Percentiles rank a stretch among this genome's conserved stretches.
Evolutionary conservation across 2,329 filamentous ascomycete species (phyloP).

Genomic region (Pyrenochaeta sp.): DNA sequence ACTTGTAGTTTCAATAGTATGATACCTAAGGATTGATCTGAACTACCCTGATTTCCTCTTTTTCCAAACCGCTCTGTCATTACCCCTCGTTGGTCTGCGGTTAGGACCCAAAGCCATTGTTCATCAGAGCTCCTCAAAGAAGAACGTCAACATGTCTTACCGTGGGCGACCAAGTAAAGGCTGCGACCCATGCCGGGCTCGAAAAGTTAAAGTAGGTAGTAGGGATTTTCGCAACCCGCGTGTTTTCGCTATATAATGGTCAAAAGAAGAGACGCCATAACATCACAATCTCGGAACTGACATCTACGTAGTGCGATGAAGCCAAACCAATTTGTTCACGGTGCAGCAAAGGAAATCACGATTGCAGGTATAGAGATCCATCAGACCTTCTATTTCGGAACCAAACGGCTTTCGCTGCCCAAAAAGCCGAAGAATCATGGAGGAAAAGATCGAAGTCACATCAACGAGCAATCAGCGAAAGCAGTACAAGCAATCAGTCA

Average conservation of each 20-base stretch:
- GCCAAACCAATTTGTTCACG: slow-evolving; percentile 38
- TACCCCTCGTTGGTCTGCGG: too few relatives aligned
- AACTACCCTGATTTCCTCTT: not conserved
- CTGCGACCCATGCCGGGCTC: slow-evolving; percentile 42
- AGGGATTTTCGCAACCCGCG: too few relatives aligned
- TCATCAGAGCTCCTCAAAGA: too few relatives aligned
- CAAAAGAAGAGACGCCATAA: too few relatives aligned
- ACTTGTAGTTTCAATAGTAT: not conserved
- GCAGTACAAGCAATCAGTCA: slow-evolving; percentile 14
- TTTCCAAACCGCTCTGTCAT: not conserved
- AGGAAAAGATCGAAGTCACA: slow-evolving; percentile 40
- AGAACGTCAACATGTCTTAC: slow-evolving; percentile 33
- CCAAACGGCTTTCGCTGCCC: slow-evolving; percentile 42
- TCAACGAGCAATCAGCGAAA: slow-evolving; percentile 24
- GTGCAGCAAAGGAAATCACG: slow-evolving; percentile 34
- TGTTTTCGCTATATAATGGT: too few relatives aligned
- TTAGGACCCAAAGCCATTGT: too few relatives aligned
- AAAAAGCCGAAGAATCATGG: slow-evolving; percentile 45
- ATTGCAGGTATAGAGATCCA: slow-evolving; percentile 45
- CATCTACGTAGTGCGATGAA: slow-evolving; percentile 39
- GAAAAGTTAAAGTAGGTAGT: slow-evolving; percentile 46
- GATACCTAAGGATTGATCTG: not conserved
- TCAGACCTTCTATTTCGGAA: slow-evolving; percentile 44
- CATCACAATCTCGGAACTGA: slow-evolving; percentile 5
- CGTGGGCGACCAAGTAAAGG: slow-evolving; percentile 47